Evolutionary conservation across 2,329 filamentous ascomycete species (phyloP).

Genomic region (Aureobasidium sp.): DNA sequence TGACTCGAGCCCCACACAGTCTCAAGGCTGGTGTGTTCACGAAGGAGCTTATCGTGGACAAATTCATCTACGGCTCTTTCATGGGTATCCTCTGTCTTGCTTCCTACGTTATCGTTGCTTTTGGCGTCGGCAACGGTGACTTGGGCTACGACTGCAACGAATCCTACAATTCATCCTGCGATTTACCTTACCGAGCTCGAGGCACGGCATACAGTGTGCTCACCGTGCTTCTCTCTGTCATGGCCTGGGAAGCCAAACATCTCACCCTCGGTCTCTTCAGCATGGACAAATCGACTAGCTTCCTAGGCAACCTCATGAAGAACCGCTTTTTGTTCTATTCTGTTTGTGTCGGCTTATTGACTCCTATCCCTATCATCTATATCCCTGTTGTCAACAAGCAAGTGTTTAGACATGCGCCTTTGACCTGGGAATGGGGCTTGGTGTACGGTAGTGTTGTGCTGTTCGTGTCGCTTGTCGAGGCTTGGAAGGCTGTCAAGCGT

Average conservation of each 20-base stretch:
- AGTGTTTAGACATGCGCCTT: constrained; percentile 36
- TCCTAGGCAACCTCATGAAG: constrained; percentile 19
- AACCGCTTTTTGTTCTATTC: constrained; percentile 37
- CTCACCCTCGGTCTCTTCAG: constrained; percentile 37
- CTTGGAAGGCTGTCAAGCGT: constrained; percentile 38
- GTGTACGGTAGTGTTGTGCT: constrained; percentile 32
- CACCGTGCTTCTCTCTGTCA: constrained; percentile 36
- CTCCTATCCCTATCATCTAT: constrained; percentile 38
- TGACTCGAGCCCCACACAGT: constrained; percentile 37
- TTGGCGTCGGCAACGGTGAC: constrained; percentile 34
- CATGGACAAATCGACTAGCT: constrained; percentile 30
- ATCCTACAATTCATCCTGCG: constrained; percentile 33
- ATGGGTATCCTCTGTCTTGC: constrained; percentile 37
- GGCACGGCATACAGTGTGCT: constrained; percentile 38
- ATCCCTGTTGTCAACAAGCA: constrained; percentile 36
- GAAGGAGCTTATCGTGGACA: constrained; percentile 38
- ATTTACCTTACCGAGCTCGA: constrained; percentile 35
- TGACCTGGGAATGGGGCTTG: constrained; percentile 40
- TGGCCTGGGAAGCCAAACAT: constrained; percentile 42
- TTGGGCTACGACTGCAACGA: constrained; percentile 38
- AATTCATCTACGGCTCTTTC: constrained; percentile 40
- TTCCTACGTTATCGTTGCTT: constrained; percentile 37
- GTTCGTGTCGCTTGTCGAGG: constrained; percentile 35
- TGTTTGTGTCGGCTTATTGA: constrained; percentile 32
- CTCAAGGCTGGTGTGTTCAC: constrained; percentile 37